A percentile compares a stretch with the other conserved stretches of the same genome.
These are phyloP conservation scores for Ilyonectria destructans DNA, from an alignment of 2,329 filamentous ascomycete genomes.

Conservation along the genomic window DNA sequence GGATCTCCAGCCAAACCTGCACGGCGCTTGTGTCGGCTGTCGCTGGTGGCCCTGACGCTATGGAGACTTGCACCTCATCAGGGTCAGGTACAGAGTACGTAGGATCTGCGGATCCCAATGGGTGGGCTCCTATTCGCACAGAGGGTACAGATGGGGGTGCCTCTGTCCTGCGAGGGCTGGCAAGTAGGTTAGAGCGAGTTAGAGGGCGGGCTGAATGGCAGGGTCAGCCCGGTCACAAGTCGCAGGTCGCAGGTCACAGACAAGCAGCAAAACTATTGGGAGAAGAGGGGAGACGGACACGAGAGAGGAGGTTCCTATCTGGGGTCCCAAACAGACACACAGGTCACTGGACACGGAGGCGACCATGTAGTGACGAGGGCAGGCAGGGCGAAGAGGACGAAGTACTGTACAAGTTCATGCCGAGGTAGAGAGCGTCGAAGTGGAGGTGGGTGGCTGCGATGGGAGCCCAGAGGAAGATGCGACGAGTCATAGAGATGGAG, in stretches of 20 bases:
- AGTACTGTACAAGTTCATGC: too few species aligned
- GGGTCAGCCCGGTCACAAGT: slow-evolving; percentile 28
- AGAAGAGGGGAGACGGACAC: slow-evolving; percentile 5
- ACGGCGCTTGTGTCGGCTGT: neutral
- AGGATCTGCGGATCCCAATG: slow-evolving; percentile 15
- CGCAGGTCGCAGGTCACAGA: neutral
- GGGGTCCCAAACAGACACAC: neutral
- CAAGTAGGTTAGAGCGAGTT: slow-evolving; percentile 17
- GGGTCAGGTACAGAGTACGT: slow-evolving; percentile 1
- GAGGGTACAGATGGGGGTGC: slow-evolving; percentile 16
- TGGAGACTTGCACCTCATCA: neutral
- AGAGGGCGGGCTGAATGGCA: slow-evolving; percentile 27
- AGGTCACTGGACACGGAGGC: neutral
- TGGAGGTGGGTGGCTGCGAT: neutral
- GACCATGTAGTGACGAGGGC: neutral
- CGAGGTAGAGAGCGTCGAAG: neutral
- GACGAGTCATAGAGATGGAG: neutral
- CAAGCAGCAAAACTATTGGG: slow-evolving; percentile 19
- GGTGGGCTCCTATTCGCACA: slow-evolving; percentile 27
- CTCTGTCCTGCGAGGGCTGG: neutral
- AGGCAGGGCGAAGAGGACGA: neutral
- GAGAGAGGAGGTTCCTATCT: slow-evolving; percentile 1
- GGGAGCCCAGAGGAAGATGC: neutral
- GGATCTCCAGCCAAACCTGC: too few species aligned
- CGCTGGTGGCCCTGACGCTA: neutral